Evolutionary conservation across 768 basidiomycete species (phyloP).

Genomic region (Clavaria fumosa): DNA sequence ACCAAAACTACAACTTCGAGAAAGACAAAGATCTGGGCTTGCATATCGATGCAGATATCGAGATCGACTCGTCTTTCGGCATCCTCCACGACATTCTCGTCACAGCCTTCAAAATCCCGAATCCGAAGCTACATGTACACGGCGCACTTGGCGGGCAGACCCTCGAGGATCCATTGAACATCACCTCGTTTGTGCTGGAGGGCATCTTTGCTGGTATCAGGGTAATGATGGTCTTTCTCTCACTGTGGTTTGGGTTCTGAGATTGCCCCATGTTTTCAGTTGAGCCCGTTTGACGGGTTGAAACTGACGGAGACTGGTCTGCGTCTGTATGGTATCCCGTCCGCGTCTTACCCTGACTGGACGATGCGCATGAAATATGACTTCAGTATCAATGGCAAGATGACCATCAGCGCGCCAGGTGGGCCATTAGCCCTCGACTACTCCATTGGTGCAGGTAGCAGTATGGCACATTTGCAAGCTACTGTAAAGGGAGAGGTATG

Average conservation of each 20-base stretch:
- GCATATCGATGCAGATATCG: constrained; percentile 2
- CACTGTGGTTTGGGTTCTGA: constrained; percentile 1
- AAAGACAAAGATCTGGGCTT: no score
- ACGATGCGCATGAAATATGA: constrained; percentile 1
- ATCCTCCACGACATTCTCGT: not conserved
- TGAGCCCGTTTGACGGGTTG: not conserved
- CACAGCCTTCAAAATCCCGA: not conserved
- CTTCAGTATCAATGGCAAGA: not conserved
- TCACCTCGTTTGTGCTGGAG: not conserved
- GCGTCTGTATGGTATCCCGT: not conserved
- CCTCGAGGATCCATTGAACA: not conserved
- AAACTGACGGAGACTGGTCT: not conserved
- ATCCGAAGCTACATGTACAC: constrained; percentile 2
- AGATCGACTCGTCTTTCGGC: constrained; percentile 1
- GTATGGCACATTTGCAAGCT: not conserved
- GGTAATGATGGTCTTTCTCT: not conserved
- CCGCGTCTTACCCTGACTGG: not conserved
- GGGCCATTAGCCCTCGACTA: not conserved
- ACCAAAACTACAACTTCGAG: no score
- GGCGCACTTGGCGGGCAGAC: not conserved
- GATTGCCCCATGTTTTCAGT: not conserved
- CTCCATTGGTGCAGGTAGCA: not conserved
- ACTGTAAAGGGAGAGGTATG: constrained; percentile 1
- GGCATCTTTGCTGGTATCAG: not conserved
- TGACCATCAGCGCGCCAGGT: not conserved